Evolutionary conservation across 768 basidiomycete genomes (phyloP), one percentile per base, ranked within the genome.

Genomic region (Leucocoprinus leucothites): DNA sequence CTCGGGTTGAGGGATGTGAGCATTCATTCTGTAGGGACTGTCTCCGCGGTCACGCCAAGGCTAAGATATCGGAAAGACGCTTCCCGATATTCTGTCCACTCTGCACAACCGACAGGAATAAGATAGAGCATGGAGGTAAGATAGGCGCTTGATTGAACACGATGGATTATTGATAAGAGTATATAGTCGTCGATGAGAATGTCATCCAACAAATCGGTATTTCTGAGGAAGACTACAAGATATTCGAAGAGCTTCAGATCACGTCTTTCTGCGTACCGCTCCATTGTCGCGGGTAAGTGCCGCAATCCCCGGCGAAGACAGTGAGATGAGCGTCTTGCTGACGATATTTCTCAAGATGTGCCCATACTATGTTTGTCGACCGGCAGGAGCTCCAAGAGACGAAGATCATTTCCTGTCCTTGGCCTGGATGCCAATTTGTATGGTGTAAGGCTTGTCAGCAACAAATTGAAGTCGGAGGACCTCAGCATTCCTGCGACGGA

Each of bases 1-100:
- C 75, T 26, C 64, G 60, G 13, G 58, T 77, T 14, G 72, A 74
- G 3, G 61, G 52, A 0, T 82, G 81, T 55, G 58, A 59, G n/a
- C 82, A 82, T 58, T 48, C 45, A 7, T 57, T 51, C 21, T 51
- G 56, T n/a, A 38, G 56, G 35, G 43, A 40, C 1, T 57, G 56
- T 26, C 51, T 57, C 26, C 49, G 56, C 9, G 49, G 31, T n/a
- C 46, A 57, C 16, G 28, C 51, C 21, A 28, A 25, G 14, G 25
- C 35, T n/a, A 52, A 48, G 14, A 44, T 57, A 19, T 16, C 7
- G 14, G 56, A 51, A 7, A 21, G 56, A 18, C 49, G 46, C 6
- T 57, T 51, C 28, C 56, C 56, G 14, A 57, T 57, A 13, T 16
- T 46, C 9, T 57, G 56, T 9, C 56, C 56, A 1, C 22, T 38